phyloP scores from a whole-genome alignment of 1,284 basidiomycete species.

The Ustilago sp. region DNA sequence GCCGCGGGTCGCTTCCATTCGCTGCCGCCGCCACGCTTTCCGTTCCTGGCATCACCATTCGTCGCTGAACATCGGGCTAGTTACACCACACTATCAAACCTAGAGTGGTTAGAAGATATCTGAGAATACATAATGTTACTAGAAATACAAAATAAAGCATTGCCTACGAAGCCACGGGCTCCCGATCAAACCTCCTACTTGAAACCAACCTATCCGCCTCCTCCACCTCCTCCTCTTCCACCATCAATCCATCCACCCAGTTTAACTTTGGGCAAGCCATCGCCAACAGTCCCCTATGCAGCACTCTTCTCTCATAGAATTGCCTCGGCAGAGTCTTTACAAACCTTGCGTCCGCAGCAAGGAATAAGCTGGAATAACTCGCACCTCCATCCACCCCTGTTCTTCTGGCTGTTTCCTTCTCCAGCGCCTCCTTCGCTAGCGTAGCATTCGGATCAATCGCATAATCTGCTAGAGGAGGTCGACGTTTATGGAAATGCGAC shows the following conservation, averaged over 20 bases:
- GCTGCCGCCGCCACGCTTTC: too few species aligned
- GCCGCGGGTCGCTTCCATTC: conserved; percentile 2
- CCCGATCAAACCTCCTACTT: conserved; percentile 31
- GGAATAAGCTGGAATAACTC: conserved; percentile 47
- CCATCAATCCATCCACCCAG: conserved; percentile 64
- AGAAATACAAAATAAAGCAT: conserved; percentile 2
- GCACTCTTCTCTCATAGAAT: conserved; percentile 47
- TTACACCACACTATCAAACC: not conserved
- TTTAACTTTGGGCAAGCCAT: conserved; percentile 63
- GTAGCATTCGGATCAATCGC: conserved; percentile 36
- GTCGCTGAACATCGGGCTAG: too few species aligned
- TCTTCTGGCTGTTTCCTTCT: conserved; percentile 23
- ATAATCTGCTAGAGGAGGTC: conserved; percentile 34
- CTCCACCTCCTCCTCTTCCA: conserved; percentile 58
- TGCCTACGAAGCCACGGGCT: not conserved
- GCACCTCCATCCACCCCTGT: not conserved
- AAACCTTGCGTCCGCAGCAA: conserved; percentile 60
- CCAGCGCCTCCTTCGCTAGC: conserved; percentile 20
- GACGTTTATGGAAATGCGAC: conserved; percentile 66
- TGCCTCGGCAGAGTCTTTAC: conserved; percentile 53
- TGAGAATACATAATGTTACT: not conserved
- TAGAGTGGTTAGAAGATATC: not conserved
- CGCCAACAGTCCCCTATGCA: conserved; percentile 65
- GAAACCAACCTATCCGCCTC: conserved; percentile 54
- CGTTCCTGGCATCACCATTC: not conserved